Evolutionary conservation across 805 yeast genomes (phyloP), one percentile per base, ranked within the genome.

Genomic region (Myxozyma udenii): DNA sequence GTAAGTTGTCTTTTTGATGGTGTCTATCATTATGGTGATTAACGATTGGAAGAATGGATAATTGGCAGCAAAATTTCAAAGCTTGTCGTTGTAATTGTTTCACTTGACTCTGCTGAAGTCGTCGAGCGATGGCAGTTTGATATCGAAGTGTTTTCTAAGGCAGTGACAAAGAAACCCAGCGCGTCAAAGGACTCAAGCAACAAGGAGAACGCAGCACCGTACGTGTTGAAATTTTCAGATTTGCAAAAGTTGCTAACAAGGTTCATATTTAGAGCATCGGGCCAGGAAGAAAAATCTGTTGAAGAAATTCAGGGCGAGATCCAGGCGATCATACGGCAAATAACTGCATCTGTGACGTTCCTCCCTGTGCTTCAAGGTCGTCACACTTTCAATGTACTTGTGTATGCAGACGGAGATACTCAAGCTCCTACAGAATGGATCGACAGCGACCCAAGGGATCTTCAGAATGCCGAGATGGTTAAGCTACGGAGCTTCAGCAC

Each of bases 81-180:
- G 58, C 68, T 90, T 36, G 83, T 86, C 2, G 73, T 91, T 32
- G 90, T 81, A 7, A 81, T 89, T n/a, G 71, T 88, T 1, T 77
- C 83, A 25, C 83, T 83, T 59, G 81, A 79, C 37, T 74, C 81
- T 0, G 81, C 80, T 0, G 88, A 84, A 30, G 78, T 76, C 1
- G 82, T 83, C 1, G 98, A 90, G 66, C 71, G 87, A 48, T 90
- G 98, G 98, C 87, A 87, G 63, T 90, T 90, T 63, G 78, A 80
- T 57, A 71, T 88, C 4, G 78, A 80, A 30, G 69, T 78, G 1
- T 63, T 71, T 23, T 18, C 41, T 24, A 46, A 45, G 33, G 25
- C 37, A 2, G 26, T 42, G 2, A 11, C 33, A 16, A 35, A 33
- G 5, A 25, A 18, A 12, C n/a, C n/a, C n/a, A 18, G 22, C 7